Evolutionary conservation across 768 basidiomycete species (phyloP), one percentile per base, ranked within the genome.

Genomic region (Tricholoma sp.): DNA sequence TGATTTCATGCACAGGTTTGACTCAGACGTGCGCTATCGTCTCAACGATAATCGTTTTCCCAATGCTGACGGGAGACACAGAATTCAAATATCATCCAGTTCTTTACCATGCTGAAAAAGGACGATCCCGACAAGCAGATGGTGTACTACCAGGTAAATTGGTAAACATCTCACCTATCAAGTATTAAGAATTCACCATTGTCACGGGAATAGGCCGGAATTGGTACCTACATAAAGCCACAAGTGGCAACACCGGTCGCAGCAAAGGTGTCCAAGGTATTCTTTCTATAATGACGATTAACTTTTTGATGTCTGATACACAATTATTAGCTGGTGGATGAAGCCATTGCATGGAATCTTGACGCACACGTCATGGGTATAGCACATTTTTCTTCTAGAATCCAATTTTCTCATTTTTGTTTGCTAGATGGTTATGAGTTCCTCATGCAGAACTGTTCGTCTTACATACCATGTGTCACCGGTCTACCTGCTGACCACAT

Each of bases 371-470:
- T 83, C 42, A 82, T 75, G 73, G 69, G 74, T 76, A 58, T 24
- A 63, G 52, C n/a, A 47, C 6, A 20, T 32, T 5, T 15, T 29
- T 52, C 51, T 15, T 45, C 12, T 17, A 42, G 8, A 52, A 41
- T n/a, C 49, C 12, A 50, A 33, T 37, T 24, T 33, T 50, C 11
- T 28, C n/a, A 48, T 24, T 31, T n/a, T 15, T 13, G 33, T 29
- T 24, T n/a, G 8, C 4, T 41, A 78, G 80, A 72, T 34, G 82
- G 81, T 1, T 83, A 83, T 55, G 74, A 77, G 58, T 84, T 82
- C 58, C 65, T 84, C 44, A 83, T 83, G 82, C 75, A 81, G 55
- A 80, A 81, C 57, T 83, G 79, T 77, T 60, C 24, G 70, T 68
- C 17, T n/a, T 29, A 24, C 12, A 2, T 13, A 37, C 0, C 24